Evolutionary conservation across 208 protist species (phyloP).

Genomic region (Lotmaria passim): DNA sequence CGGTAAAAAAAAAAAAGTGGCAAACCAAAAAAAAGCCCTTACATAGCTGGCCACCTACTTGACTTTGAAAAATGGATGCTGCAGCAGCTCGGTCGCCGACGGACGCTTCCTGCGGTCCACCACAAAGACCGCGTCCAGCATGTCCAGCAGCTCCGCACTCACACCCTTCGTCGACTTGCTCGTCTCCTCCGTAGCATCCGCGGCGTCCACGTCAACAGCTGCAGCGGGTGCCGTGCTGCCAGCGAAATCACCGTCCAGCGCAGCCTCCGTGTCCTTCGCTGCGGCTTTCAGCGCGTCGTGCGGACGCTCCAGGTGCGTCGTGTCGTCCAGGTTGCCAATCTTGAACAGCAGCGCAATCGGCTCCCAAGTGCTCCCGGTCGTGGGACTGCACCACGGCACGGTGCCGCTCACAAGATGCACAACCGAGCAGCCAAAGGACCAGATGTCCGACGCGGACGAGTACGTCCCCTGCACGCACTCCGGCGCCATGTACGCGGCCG

Average conservation of each 20-base stretch:
- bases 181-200: not conserved
- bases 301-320: constrained; percentile 31
- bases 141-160: constrained; percentile 38
- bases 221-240: not conserved
- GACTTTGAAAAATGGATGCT: constrained; percentile 43
- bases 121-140: constrained; percentile 52
- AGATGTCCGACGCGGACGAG: constrained; percentile 75
- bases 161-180: not conserved
- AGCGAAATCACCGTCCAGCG: not conserved
- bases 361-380: constrained; percentile 17
- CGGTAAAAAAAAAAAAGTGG: not conserved
- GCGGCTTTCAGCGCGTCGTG: constrained; percentile 31
- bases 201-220: not conserved
- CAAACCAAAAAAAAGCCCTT: not conserved
- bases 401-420: constrained; percentile 69
- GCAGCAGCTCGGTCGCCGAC: constrained; percentile 49
- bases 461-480: constrained; percentile 66
- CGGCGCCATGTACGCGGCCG: constrained; percentile 80
- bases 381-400: constrained; percentile 55
- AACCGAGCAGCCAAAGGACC: constrained; percentile 79
- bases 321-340: constrained; percentile 53
- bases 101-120: constrained; percentile 48
- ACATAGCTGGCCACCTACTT: too few relatives aligned
- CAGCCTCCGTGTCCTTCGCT: constrained; percentile 1
- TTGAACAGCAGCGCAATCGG: constrained; percentile 59